A percentile compares a stretch with the other conserved stretches of the same genome.
phyloP scores from a whole-genome alignment of 2,329 filamentous ascomycete genomes.

The Alternaria arbusti region DNA sequence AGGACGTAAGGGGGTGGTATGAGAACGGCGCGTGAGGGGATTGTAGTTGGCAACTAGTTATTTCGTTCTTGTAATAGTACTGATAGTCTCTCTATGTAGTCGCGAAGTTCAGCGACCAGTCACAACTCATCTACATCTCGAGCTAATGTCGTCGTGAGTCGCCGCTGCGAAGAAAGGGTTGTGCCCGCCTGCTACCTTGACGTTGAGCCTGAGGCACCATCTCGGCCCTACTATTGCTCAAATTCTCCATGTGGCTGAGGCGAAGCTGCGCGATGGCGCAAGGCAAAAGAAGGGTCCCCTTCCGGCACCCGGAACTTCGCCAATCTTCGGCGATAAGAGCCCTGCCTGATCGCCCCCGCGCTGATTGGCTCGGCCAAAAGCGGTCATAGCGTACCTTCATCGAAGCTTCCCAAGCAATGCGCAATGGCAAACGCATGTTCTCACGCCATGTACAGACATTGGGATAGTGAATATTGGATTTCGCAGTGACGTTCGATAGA shows the following conservation, averaged over 20 bases:
- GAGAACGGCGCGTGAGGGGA: no score
- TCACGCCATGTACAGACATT: neutral
- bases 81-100: no score
- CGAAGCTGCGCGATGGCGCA: conserved; percentile 3
- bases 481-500: neutral
- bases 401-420: conserved; percentile 11
- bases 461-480: neutral
- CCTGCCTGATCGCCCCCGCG: conserved; percentile 1
- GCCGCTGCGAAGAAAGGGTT: no score
- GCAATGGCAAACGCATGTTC: neutral
- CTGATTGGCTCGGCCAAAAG: conserved; percentile 1
- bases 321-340: conserved; percentile 15
- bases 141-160: no score
- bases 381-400: conserved; percentile 4
- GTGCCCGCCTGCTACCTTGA: neutral
- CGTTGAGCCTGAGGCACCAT: neutral
- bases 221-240: neutral
- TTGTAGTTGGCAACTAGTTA: no score
- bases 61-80: no score
- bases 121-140: no score
- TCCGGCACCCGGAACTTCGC: neutral
- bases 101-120: no score
- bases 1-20: no score
- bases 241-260: neutral
- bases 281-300: conserved; percentile 3